Evolutionary conservation across 441 rosid genomes (phyloP).

Genomic region (Pelargonium australe): DNA sequence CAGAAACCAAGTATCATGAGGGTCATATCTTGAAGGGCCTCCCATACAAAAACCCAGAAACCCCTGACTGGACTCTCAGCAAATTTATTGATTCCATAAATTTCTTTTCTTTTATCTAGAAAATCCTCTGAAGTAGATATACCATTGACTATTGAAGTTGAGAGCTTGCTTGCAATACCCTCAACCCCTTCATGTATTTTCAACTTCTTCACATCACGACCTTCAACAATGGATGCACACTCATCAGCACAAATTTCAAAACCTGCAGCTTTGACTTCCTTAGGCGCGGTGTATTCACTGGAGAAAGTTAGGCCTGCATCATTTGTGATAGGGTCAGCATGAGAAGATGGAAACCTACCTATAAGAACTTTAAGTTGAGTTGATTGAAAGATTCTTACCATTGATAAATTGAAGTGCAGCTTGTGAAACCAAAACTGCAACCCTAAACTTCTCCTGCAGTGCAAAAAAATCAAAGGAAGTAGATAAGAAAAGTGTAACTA

Average conservation of each 20-base stretch:
- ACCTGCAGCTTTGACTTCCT: slow-evolving; percentile 66
- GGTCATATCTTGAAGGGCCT: slow-evolving; percentile 71
- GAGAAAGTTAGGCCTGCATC: slow-evolving; percentile 50
- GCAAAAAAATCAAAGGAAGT: slow-evolving; percentile 15
- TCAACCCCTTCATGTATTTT: slow-evolving; percentile 67
- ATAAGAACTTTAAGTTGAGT: slow-evolving; percentile 4
- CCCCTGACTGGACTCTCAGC: slow-evolving; percentile 63
- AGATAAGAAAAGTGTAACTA: slow-evolving; percentile 7
- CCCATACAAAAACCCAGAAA: slow-evolving; percentile 77
- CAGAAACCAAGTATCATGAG: slow-evolving; percentile 67
- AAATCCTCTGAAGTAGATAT: slow-evolving; percentile 42
- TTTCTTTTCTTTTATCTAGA: slow-evolving; percentile 37
- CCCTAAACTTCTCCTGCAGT: slow-evolving; percentile 59
- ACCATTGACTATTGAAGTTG: slow-evolving; percentile 50
- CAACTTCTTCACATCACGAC: slow-evolving; percentile 74
- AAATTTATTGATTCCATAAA: slow-evolving; percentile 77
- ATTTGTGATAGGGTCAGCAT: slow-evolving; percentile 24
- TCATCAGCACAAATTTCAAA: slow-evolving; percentile 87
- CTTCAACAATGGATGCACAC: slow-evolving; percentile 76
- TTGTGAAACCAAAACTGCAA: slow-evolving; percentile 86
- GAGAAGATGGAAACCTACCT: slow-evolving; percentile 9
- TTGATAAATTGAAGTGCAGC: slow-evolving; percentile 85
- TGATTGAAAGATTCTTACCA: slow-evolving; percentile 34
- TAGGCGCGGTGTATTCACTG: slow-evolving; percentile 66
- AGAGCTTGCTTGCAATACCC: slow-evolving; percentile 54